A percentile compares a stretch with the other conserved stretches of the same genome.
These are phyloP conservation scores for Penicillium vulpinum DNA, from an alignment of 2,329 filamentous ascomycete species.

Conservation along the genomic window DNA sequence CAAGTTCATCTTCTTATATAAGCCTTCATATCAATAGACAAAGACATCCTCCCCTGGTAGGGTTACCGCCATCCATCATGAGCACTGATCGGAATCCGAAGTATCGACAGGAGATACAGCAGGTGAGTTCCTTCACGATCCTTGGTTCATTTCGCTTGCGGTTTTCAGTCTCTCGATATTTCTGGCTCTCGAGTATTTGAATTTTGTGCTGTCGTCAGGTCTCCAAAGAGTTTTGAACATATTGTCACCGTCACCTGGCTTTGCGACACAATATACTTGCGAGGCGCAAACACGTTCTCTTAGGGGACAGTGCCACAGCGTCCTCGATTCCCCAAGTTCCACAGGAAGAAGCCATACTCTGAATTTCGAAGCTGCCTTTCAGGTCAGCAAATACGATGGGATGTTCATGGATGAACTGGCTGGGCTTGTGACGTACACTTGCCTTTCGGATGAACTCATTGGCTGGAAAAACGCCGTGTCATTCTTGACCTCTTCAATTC, in stretches of 20 bases:
- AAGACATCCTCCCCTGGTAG: background rate
- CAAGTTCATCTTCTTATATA: no score
- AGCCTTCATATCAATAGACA: background rate
- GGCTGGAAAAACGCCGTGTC: background rate
- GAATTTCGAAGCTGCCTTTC: background rate
- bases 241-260: background rate
- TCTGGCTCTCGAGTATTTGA: background rate
- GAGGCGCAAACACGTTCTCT: background rate
- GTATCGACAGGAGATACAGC: constrained; percentile 97
- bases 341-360: no score
- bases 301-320: background rate
- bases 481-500: background rate
- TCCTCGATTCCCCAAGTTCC: background rate
- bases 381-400: background rate
- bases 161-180: background rate
- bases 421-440: background rate
- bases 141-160: background rate
- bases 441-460: background rate
- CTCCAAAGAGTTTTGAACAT: background rate
- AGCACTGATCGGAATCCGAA: constrained; percentile 71
- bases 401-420: background rate
- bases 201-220: background rate
- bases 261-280: background rate
- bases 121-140: constrained; percentile 58
- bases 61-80: constrained; percentile 53